Conservation (phyloP, 345 rosid species). For the Anacardium occidentale region DNA sequence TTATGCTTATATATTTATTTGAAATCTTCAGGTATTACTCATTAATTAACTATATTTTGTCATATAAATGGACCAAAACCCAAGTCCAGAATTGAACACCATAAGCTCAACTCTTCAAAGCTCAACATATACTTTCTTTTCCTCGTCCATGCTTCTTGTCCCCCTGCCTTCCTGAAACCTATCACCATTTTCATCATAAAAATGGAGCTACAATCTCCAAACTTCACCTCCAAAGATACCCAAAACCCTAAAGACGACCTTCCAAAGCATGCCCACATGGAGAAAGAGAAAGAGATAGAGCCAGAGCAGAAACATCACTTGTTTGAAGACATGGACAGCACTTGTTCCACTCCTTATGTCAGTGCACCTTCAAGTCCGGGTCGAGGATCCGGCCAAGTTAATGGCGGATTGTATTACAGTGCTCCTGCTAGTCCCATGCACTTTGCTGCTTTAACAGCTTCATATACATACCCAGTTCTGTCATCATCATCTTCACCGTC, state of each 20-base stretch:
- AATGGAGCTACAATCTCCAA: constrained; percentile 36
- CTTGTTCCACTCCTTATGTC: constrained; percentile 94
- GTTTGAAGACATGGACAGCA: constrained; percentile 47
- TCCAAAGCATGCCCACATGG: neutral
- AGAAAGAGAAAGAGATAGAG: neutral
- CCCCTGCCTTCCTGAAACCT: neutral
- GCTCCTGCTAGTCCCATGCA: constrained; percentile 98
- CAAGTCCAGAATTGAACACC: neutral
- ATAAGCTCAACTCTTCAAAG: too few relatives aligned
- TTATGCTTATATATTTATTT: too few relatives aligned
- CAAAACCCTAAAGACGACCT: constrained; percentile 8
- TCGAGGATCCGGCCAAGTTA: constrained; percentile 35
- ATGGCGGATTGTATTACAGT: constrained; percentile 74
- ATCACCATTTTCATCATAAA: neutral
- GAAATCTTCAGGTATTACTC: too few relatives aligned
- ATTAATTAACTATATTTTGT: too few relatives aligned
- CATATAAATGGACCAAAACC: neutral
- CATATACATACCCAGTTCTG: constrained; percentile 24
- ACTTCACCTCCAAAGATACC: constrained; percentile 17
- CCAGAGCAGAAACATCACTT: constrained; percentile 14
- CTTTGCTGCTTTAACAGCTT: constrained; percentile 47
- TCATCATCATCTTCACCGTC: constrained; percentile 22
- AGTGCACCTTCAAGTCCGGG: constrained; percentile 98
- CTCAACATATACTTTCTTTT: neutral
- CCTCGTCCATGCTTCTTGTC: neutral